Conservation (phyloP, 163 green algal genomes). For the Coccomyxa subellipsoidea region DNA sequence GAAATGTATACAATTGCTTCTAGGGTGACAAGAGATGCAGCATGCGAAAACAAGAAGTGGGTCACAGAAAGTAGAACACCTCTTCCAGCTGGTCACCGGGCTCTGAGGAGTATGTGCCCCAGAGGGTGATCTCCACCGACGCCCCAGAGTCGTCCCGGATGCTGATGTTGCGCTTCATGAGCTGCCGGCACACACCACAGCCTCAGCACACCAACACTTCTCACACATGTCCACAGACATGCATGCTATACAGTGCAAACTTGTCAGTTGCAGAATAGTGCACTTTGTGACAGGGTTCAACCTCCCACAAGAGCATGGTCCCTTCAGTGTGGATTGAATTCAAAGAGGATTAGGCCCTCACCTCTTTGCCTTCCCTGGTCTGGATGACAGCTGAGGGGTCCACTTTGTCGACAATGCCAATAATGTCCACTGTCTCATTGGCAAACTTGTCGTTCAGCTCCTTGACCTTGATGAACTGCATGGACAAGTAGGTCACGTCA, state of each 20-base stretch:
- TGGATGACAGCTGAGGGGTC: slow-evolving; percentile 55
- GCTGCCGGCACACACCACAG: slow-evolving; percentile 1
- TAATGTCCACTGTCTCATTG: slow-evolving; percentile 77
- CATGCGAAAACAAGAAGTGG: too few relatives aligned
- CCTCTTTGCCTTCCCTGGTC: slow-evolving; percentile 64
- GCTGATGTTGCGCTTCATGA: neutral
- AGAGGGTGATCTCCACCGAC: slow-evolving; percentile 75
- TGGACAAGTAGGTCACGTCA: too few relatives aligned
- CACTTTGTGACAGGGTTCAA: too few relatives aligned
- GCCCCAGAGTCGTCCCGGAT: neutral
- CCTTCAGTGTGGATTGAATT: too few relatives aligned
- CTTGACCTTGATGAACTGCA: slow-evolving; percentile 71
- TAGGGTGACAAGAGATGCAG: too few relatives aligned
- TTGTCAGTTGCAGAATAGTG: too few relatives aligned
- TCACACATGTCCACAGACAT: too few relatives aligned
- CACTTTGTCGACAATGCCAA: slow-evolving; percentile 81
- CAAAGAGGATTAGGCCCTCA: too few relatives aligned
- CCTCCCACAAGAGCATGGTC: too few relatives aligned
- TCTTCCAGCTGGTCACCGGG: slow-evolving; percentile 65
- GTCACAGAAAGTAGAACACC: slow-evolving; percentile 21
- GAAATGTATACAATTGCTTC: too few relatives aligned
- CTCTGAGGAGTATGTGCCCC: slow-evolving; percentile 64
- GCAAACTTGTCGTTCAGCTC: slow-evolving; percentile 64
- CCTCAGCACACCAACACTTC: neutral
- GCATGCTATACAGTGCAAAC: too few relatives aligned